phyloP scores from a whole-genome alignment of 129 eudicot species.

The Cynara cardunculus region DNA sequence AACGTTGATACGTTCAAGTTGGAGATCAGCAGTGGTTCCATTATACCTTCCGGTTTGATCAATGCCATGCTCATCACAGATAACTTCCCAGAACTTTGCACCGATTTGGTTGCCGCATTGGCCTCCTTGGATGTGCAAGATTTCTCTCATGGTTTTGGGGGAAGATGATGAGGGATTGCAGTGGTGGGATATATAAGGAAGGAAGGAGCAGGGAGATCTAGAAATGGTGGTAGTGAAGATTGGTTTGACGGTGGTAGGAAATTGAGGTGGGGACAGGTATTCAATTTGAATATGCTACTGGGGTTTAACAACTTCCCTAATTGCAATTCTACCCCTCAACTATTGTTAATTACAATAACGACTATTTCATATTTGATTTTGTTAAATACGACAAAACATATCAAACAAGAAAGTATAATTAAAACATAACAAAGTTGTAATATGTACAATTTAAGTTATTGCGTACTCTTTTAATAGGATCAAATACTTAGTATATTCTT shows the following conservation, averaged over 20 bases:
- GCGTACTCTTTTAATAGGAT: neutral
- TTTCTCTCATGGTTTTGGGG: conserved; percentile 63
- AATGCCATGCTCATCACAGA: conserved; percentile 79
- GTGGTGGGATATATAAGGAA: conserved; percentile 1
- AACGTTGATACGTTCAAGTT: conserved; percentile 79
- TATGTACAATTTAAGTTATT: neutral
- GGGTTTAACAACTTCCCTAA: conserved; percentile 10
- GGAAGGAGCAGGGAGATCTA: neutral
- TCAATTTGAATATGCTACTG: conserved; percentile 7
- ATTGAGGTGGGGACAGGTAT: conserved; percentile 31
- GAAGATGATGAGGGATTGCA: conserved; percentile 8
- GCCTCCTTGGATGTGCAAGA: conserved; percentile 89
- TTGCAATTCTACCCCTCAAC: conserved; percentile 1
- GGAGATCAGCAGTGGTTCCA: conserved; percentile 44
- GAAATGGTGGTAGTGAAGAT: conserved; percentile 8
- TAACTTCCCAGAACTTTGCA: conserved; percentile 85
- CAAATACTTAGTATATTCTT: no score
- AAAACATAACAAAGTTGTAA: neutral
- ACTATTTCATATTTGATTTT: neutral
- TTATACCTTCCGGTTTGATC: conserved; percentile 62
- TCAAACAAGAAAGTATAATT: neutral
- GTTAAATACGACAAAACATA: neutral
- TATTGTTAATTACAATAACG: neutral
- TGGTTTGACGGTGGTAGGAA: conserved; percentile 21
- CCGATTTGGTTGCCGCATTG: conserved; percentile 97